Percentiles rank a stretch among this genome's conserved stretches.
Evolutionary conservation across 2,329 filamentous ascomycete species (phyloP).

Genomic region (Penicillium sp.): DNA sequence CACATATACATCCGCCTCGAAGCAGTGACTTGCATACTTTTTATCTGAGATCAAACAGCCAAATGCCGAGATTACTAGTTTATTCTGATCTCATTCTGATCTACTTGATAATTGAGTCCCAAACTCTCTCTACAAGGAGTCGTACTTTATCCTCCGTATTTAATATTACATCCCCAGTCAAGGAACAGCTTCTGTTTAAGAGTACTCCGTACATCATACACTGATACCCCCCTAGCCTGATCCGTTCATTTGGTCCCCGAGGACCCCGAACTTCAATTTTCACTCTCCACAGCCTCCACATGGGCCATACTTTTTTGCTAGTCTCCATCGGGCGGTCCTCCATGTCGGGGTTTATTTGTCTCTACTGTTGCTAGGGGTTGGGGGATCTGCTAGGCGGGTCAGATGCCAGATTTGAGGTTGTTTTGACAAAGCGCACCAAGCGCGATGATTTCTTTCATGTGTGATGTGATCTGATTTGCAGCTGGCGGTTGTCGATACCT

Average conservation of each 20-base stretch:
- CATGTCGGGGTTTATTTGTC: background rate
- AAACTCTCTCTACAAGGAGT: background rate
- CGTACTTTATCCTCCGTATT: background rate
- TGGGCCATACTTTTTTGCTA: background rate
- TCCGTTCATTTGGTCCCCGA: background rate
- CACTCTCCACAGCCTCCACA: background rate
- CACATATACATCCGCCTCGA: background rate
- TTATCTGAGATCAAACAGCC: background rate
- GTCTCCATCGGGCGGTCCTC: background rate
- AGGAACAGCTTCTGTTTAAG: background rate
- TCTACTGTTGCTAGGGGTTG: background rate
- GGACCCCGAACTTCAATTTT: background rate
- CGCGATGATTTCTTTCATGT: background rate
- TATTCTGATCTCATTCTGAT: background rate
- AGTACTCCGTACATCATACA: background rate
- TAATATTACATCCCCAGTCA: background rate
- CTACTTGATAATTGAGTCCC: background rate
- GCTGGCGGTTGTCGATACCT: background rate
- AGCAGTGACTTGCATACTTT: background rate
- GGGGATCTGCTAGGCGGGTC: background rate
- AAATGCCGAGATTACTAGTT: background rate
- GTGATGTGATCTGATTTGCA: slow-evolving; percentile 4
- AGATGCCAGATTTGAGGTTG: background rate
- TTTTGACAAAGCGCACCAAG: background rate
- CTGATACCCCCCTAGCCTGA: background rate